A percentile compares a stretch with the other conserved stretches of the same genome.
These are phyloP conservation scores for Pisolithus microcarpus DNA, from an alignment of 768 basidiomycete genomes.

Conservation along the genomic window DNA sequence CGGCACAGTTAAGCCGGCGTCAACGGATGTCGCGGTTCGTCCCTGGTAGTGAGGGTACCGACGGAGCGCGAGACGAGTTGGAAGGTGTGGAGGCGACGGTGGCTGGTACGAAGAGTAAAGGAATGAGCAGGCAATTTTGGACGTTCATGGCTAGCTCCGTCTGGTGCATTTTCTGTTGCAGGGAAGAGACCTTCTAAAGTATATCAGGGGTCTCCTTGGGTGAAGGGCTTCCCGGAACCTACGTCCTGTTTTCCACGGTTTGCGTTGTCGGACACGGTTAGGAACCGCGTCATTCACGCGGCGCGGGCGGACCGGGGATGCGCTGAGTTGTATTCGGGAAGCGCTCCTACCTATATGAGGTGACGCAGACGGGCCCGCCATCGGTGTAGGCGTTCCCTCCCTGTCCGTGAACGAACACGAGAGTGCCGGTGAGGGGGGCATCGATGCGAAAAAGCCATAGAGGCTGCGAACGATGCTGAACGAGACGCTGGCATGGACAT, in stretches of 20 bases:
- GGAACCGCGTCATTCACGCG: constrained; percentile 6
- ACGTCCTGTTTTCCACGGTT: no score
- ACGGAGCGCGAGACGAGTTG: constrained; percentile 30
- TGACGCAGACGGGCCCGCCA: constrained; percentile 7
- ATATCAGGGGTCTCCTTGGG: constrained; percentile 61
- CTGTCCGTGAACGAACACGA: constrained; percentile 21
- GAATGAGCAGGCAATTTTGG: constrained; percentile 41
- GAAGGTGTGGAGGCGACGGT: constrained; percentile 68
- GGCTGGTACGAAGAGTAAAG: constrained; percentile 63
- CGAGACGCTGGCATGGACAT: constrained; percentile 18
- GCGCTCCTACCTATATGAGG: constrained; percentile 12
- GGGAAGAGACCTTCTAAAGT: constrained; percentile 66
- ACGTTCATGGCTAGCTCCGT: constrained; percentile 3
- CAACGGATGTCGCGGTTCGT: constrained; percentile 34
- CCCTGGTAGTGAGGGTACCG: constrained; percentile 4
- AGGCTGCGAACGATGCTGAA: constrained; percentile 21
- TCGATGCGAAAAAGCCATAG: no score
- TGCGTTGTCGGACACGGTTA: neutral
- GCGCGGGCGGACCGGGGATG: constrained; percentile 10
- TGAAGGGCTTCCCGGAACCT: neutral
- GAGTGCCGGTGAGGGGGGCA: constrained; percentile 26
- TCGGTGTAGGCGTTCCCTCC: constrained; percentile 15
- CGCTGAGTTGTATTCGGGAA: constrained; percentile 6
- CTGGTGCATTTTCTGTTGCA: constrained; percentile 21
- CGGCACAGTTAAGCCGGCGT: constrained; percentile 57